Evolutionary conservation across 805 yeast species (phyloP).

Genomic region (Ascoidea tarda): DNA sequence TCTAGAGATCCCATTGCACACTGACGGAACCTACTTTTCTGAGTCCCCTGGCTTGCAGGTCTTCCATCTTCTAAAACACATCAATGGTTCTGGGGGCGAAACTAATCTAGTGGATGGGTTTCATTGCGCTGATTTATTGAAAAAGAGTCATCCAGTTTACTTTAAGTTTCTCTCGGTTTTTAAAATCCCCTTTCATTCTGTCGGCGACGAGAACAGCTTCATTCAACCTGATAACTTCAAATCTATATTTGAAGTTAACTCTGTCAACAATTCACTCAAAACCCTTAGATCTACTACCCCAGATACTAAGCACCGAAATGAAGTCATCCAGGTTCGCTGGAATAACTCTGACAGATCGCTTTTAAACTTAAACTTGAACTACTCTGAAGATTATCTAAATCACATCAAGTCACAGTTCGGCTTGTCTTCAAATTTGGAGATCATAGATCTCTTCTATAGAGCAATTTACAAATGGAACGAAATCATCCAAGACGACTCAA

Average conservation of each 20-base stretch:
- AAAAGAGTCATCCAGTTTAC: conserved; percentile 31
- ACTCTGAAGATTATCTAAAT: background rate
- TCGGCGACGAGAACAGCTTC: conserved; percentile 52
- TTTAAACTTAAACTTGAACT: conserved; percentile 13
- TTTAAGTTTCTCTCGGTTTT: conserved; percentile 33
- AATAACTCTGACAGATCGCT: conserved; percentile 58
- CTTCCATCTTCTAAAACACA: conserved; percentile 47
- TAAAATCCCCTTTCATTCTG: conserved; percentile 58
- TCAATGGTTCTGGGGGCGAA: conserved; percentile 54
- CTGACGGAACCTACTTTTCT: conserved; percentile 67
- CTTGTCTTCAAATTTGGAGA: conserved; percentile 24
- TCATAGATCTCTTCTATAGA: conserved; percentile 33
- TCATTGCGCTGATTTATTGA: conserved; percentile 37
- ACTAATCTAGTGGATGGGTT: conserved; percentile 58
- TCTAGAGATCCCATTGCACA: conserved; percentile 47
- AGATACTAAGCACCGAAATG: too few relatives aligned
- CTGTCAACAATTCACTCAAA: conserved; percentile 22
- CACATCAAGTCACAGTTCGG: conserved; percentile 26
- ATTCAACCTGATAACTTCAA: conserved; percentile 41
- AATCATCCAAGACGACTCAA: conserved; percentile 32
- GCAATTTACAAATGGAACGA: conserved; percentile 45
- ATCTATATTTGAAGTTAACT: conserved; percentile 44
- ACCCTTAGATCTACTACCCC: too few relatives aligned
- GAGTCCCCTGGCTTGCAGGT: conserved; percentile 61
- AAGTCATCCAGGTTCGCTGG: conserved; percentile 50